A percentile compares a stretch with the other conserved stretches of the same genome.
Conservation (phyloP, 2,329 filamentous ascomycete species). For the Pezicula radicicola region DNA sequence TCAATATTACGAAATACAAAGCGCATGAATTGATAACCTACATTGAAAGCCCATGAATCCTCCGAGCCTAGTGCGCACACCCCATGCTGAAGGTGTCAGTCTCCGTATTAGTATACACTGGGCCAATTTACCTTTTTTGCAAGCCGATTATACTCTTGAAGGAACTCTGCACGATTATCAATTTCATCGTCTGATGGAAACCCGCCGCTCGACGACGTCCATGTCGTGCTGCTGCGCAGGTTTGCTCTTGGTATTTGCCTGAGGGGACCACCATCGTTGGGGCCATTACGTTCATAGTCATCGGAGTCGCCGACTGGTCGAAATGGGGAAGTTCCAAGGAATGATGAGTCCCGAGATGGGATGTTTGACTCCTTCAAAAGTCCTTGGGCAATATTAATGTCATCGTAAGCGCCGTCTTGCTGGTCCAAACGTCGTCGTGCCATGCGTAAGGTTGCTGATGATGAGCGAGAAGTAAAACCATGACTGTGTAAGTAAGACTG, state of each 20-base stretch:
- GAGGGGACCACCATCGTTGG: not conserved
- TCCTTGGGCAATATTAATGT: conserved; percentile 21
- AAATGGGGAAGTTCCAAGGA: conserved; percentile 4
- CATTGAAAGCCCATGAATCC: conserved; percentile 16
- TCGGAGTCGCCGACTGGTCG: not conserved
- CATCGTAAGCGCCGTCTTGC: conserved; percentile 11
- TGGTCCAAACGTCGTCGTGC: conserved; percentile 6
- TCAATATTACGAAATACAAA: not conserved
- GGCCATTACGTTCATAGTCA: not conserved
- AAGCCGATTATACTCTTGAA: conserved; percentile 58
- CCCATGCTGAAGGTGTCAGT: conserved; percentile 43
- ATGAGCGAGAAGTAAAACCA: conserved; percentile 24
- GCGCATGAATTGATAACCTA: conserved; percentile 7
- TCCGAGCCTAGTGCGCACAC: conserved; percentile 31
- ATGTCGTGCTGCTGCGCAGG: conserved; percentile 44
- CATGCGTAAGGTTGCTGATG: conserved; percentile 21
- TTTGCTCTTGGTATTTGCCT: conserved; percentile 7
- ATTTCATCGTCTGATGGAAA: conserved; percentile 47
- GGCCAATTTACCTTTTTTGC: conserved; percentile 48
- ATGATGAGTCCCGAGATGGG: conserved; percentile 14
- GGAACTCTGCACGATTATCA: conserved; percentile 44
- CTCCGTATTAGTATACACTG: not conserved
- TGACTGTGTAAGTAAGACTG: conserved; percentile 22
- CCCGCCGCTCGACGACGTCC: conserved; percentile 54
- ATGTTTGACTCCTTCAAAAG: conserved; percentile 17